Base-by-base conservation (phyloP, 208 protist genomes). In the Plasmodiophora brassicae region DNA sequence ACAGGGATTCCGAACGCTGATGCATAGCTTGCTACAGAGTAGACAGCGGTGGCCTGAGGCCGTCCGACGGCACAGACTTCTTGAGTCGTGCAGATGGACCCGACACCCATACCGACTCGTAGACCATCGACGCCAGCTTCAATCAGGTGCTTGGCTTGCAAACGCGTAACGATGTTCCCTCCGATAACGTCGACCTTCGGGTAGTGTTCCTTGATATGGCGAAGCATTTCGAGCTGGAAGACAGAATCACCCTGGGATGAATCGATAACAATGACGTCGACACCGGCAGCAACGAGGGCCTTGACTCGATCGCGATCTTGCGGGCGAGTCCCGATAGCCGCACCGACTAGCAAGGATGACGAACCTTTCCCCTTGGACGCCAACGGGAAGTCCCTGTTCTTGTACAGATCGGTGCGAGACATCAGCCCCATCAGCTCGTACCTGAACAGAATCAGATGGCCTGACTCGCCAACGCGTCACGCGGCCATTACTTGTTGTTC, bases 71-170 rank as follows among this genome's bases (percentile, higher is more conserved):
- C 85, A 36, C 65, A 94, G 41, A 97, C 92, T 91, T 98, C 96
- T 92, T 98, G 97, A 38, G 97, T 98, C 87, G 97, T 98, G 95
- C 96, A 99, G 91, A 99, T 99, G 88, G 96, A 98, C 36, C 98
- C 98, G 45, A 94, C 95, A 88, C 98, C 98, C 96, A 99, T 98
- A 53, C 98, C 98, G 39, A 99, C 96, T 88, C 97, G 95, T 20
- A 99, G 93, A 39, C 91, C 96, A 90, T 99, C 97, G 10, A 96
- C 97, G 46, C 98, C 97, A 39, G 97, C 97, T 86, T 97, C 94
- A 72, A 98, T 98, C 8, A 98, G 93, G 89, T 97, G 95, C 92
- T 97, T 95, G 1, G 97, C 96, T 93, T 98, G 96, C 57, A 94
- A 93, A 54, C 94, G 93, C 35, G 97, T 98, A 72, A 98, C 98